phyloP scores from a whole-genome alignment of 345 rosid genomes.

The Boechera retrofracta region DNA sequence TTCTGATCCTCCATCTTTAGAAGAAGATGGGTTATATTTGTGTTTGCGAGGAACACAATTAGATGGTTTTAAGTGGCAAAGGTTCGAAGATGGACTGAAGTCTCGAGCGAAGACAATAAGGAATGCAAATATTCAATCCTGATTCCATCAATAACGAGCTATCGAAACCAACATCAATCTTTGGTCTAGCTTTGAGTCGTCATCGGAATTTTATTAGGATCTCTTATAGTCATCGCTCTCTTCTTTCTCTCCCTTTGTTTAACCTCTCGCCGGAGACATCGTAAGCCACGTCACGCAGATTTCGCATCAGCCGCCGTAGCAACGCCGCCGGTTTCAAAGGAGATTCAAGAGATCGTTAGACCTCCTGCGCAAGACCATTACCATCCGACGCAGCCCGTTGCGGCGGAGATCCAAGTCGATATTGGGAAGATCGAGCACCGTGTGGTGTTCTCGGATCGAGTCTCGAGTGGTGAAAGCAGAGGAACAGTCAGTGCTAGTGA shows the following conservation, averaged over 20 bases:
- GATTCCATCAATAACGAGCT: constrained; percentile 72
- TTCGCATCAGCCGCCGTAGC: constrained; percentile 39
- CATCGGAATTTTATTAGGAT: constrained; percentile 84
- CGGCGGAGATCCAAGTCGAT: constrained; percentile 88
- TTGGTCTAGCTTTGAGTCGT: constrained; percentile 94
- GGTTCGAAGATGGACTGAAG: too few relatives aligned
- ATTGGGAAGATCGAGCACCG: constrained; percentile 90
- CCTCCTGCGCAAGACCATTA: constrained; percentile 50
- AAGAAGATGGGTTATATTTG: too few relatives aligned
- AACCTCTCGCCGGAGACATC: constrained; percentile 74
- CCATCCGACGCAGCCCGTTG: constrained; percentile 49
- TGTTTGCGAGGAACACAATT: too few relatives aligned
- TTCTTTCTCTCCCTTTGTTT: constrained; percentile 88
- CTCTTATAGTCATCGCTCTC: constrained; percentile 77
- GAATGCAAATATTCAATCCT: constrained; percentile 69
- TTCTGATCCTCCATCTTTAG: too few relatives aligned
- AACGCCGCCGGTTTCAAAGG: constrained; percentile 79
- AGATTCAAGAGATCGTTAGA: constrained; percentile 78
- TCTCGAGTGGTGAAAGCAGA: constrained; percentile 82
- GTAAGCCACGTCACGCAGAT: constrained; percentile 34
- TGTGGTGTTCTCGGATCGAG: constrained; percentile 74
- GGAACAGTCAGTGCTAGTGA: constrained; percentile 68
- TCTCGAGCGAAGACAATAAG: too few relatives aligned
- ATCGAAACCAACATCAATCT: constrained; percentile 86
- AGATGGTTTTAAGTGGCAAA: too few relatives aligned